Evolutionary conservation across 331 rosid genomes (phyloP), one percentile per base, ranked within the genome.

Genomic region (Quercus phellos): DNA sequence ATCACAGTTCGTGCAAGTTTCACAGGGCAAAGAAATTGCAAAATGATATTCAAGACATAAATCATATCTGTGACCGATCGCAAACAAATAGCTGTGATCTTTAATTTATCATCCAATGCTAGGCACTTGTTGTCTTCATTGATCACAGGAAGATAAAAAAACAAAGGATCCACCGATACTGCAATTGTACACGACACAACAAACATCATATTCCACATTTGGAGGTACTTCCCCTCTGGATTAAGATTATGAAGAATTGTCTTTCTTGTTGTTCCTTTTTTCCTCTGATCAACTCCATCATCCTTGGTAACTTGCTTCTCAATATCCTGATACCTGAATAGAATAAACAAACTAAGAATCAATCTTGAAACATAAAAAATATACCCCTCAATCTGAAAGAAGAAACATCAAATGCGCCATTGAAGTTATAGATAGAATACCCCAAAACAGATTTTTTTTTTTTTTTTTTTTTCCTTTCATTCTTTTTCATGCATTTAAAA

Each of bases 131-230:
- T 0, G 26, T 10, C 11, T 6, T 68, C 12, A 29, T 74, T 19
- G 27, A 85, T 70, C 76, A 74, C 17, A 6, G 84, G 87, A 72
- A 82, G 26, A 58, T 85, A 82, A 51, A 85, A 77, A 77, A 85
- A 79, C 60, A 85, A 56, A 4, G 87, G 89, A 64, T 85, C 87
- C 71, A 85, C 7, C 6, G 77, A 68, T 10, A 85, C 83, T 30
- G 86, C 87, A 66, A 85, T 55, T 17, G 77, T 60, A 43, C 81
- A 83, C 5, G 61, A 64, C 53, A 71, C 14, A 46, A 77, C 55
- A 71, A 83, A 83, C 30, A 77, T 35, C 67, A 53, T 70, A 51
- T 71, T 78, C 87, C 87, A 74, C 24, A 0, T 14, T 24, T 29
- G 67, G 1, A 59, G 67, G 17, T 9, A 6, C 30, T 2, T 2